Base-by-base conservation (phyloP, 192 early-diverging fungal genomes). In the Geosiphon pyriformis region DNA sequence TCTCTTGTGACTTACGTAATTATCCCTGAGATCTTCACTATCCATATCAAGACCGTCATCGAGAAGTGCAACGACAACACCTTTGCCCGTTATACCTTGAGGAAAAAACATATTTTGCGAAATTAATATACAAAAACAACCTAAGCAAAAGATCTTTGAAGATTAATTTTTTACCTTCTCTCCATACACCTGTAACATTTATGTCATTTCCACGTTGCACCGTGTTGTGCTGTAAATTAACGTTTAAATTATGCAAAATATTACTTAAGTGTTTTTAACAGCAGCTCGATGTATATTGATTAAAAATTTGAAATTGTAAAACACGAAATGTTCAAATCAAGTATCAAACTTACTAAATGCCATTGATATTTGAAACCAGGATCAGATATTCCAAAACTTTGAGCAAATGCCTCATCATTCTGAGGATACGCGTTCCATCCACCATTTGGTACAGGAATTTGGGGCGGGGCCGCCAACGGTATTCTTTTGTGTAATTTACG, bases 41-140 rank as follows among this genome's bases (percentile, higher is more conserved):
- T 82, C 79, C 59, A 88, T 88, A 72, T 99, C 95, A 50, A 99
- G 74, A 1, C 97, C 97, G 73, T 99, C 97, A 70, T 99, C 97
- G 33, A 99, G 83, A 56, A 99, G 89, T 18, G 88, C 92, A 3
- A 98, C 97, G 3, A 88, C 86, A 0, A 92, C 85, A 33, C 86
- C 86, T 27, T 90, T 80, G 29, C 97, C 97, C 22, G 92, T 95
- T 54, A 96, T 87, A 31, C 88, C 82, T 85, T 65, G 29, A 20
- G 15, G 4, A 23, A 20, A 59, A 6, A 69, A 10, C n/a, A n/a
- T n/a, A n/a, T n/a, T n/a, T n/a, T n/a, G n/a, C n/a, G n/a, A n/a
- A n/a, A n/a, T n/a, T n/a, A n/a, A n/a, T n/a, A n/a, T n/a, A n/a
- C n/a, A n/a, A n/a, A n/a, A n/a, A n/a, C n/a, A n/a, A n/a, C n/a